Percentiles rank a stretch among this genome's conserved stretches.
phyloP scores from a whole-genome alignment of 169 alveolate genomes.

The Cryptosporidium viatorum region DNA sequence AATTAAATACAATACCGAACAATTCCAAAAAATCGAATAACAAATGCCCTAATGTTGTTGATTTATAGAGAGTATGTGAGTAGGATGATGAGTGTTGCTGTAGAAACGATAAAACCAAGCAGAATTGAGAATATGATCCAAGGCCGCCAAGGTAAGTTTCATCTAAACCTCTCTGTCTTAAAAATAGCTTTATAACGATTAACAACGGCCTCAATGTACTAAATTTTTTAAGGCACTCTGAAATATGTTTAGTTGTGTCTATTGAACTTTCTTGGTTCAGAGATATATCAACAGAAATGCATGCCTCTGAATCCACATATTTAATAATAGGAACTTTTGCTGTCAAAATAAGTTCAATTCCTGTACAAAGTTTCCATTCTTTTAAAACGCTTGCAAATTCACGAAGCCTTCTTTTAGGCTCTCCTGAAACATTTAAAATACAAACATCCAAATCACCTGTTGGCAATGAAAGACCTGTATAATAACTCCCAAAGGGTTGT shows the following conservation, averaged over 20 bases:
- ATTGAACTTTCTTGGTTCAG: conserved; percentile 78
- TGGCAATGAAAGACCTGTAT: conserved; percentile 75
- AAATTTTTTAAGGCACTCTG: conserved; percentile 71
- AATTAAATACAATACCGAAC: conserved; percentile 69
- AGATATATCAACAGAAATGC: conserved; percentile 78
- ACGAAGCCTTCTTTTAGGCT: conserved; percentile 65
- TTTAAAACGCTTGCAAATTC: conserved; percentile 66
- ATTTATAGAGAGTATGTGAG: conserved; percentile 33
- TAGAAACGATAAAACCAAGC: conserved; percentile 74
- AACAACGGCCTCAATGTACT: conserved; percentile 78
- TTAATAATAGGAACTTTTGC: conserved; percentile 80
- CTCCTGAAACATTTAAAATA: conserved; percentile 67
- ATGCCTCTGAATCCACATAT: conserved; percentile 78
- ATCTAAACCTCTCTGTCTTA: conserved; percentile 76
- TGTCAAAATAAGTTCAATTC: conserved; percentile 75
- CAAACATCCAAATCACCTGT: conserved; percentile 75
- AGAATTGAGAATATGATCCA: conserved; percentile 79
- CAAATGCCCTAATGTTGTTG: conserved; percentile 75
- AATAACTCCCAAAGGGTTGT: conserved; percentile 75
- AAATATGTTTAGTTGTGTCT: conserved; percentile 74
- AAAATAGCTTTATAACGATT: conserved; percentile 75
- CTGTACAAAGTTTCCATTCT: conserved; percentile 70
- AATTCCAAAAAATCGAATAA: conserved; percentile 74
- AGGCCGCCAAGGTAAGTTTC: conserved; percentile 81
- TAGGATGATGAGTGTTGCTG: conserved; percentile 77